A percentile compares a stretch with the other conserved stretches of the same genome.
phyloP scores from a whole-genome alignment of 768 basidiomycete genomes.

The Sutorius australiensis region DNA sequence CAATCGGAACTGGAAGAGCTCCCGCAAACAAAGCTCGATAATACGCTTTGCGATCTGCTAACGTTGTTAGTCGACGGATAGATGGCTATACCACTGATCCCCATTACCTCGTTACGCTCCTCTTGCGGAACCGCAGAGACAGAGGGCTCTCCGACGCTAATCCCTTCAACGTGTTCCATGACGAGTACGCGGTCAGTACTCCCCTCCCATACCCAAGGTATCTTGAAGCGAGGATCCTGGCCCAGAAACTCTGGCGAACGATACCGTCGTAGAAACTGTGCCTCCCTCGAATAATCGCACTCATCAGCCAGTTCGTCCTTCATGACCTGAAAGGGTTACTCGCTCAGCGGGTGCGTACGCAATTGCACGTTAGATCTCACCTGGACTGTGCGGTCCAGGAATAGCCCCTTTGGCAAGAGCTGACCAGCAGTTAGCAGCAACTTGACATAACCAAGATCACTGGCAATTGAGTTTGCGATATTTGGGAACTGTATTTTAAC shows the following conservation, averaged over 20 bases:
- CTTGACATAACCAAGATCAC: slow-evolving; percentile 83
- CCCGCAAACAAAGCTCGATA: slow-evolving; percentile 81
- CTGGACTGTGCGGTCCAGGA: slow-evolving; percentile 82
- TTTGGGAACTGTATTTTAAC: slow-evolving; percentile 96
- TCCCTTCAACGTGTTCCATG: slow-evolving; percentile 81
- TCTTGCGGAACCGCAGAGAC: slow-evolving; percentile 53
- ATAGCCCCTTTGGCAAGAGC: slow-evolving; percentile 83
- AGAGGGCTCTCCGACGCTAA: slow-evolving; percentile 68
- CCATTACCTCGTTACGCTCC: slow-evolving; percentile 68
- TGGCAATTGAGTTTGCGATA: slow-evolving; percentile 79
- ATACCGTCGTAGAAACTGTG: slow-evolving; percentile 63
- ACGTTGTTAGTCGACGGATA: background rate
- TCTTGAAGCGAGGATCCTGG: slow-evolving; percentile 63
- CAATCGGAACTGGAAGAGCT: slow-evolving; percentile 83
- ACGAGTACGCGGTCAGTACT: slow-evolving; percentile 83
- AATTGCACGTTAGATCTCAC: slow-evolving; percentile 33
- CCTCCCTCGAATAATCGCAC: slow-evolving; percentile 87
- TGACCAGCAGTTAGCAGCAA: slow-evolving; percentile 75
- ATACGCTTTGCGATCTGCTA: slow-evolving; percentile 77
- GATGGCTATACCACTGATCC: background rate
- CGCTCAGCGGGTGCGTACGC: background rate
- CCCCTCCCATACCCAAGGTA: slow-evolving; percentile 83
- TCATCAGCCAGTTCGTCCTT: slow-evolving; percentile 87
- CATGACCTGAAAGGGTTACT: slow-evolving; percentile 58
- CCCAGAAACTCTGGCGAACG: slow-evolving; percentile 48